Base-by-base conservation (phyloP, 805 yeast species). In the Ogataea salicorniae region DNA sequence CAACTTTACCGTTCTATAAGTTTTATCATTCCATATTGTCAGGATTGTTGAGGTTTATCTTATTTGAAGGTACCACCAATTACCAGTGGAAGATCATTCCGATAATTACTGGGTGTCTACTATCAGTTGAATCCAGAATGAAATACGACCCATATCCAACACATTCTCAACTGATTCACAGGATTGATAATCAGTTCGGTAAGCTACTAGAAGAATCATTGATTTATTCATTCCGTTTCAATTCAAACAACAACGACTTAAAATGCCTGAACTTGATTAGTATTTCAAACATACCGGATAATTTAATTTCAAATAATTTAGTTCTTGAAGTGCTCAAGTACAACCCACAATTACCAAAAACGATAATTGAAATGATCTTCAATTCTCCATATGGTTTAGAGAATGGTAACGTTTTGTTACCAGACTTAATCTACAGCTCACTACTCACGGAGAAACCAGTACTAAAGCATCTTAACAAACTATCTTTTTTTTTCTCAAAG, bases 1-100 rank as follows among this genome's bases (percentile, higher is more conserved):
- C 84, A 3, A 69, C 79, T 0, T 51, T 78, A 17, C 58, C 76
- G 1, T 67, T 77, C 39, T 65, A 70, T 53, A 60, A 61, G 2
- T 79, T 75, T 58, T 78, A 76, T 56, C 54, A 59, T 5, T 62
- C 70, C 1, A 37, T 76, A 4, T 43, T 61, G 17, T 63, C 61
- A 16, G 78, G 72, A 38, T 46, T 75, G 40, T 44, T 50, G 18
- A 61, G 64, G 48, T 73, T 71, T 46, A 17, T 37, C 6, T 34
- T 42, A 7, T 5, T n/a, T 1, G 59, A 58, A 9, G 31, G 8
- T 37, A 56, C 61, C 2, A 56, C 61, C 2, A 17, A 14, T 6
- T 29, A 48, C 15, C 34, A 69, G 47, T 74, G 80, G 80, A 77
- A 74, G 55, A 69, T 69, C 1, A 50, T 75, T 18, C 81, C 83